Percentiles rank a stretch among this genome's conserved stretches.
Evolutionary conservation across 805 yeast species (phyloP).

Genomic region (Wickerhamiella lipophila): DNA sequence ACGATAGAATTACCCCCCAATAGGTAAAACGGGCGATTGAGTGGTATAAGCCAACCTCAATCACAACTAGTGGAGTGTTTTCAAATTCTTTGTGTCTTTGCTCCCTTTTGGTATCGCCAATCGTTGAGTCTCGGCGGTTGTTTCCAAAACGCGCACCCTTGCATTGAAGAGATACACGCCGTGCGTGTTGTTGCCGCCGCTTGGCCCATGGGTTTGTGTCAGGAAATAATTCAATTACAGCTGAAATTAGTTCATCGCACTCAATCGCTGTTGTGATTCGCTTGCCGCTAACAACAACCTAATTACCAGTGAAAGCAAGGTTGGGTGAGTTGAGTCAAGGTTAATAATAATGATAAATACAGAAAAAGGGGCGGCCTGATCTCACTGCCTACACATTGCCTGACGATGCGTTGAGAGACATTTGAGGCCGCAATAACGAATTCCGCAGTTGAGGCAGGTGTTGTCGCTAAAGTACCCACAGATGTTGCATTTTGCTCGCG

Average conservation of each 20-base stretch:
- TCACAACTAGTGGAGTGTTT: too few species aligned
- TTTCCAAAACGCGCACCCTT: neutral
- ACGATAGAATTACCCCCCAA: neutral
- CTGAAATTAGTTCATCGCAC: too few species aligned
- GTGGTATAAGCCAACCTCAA: too few species aligned
- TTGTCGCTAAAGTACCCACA: constrained; percentile 32
- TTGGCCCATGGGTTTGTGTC: too few species aligned
- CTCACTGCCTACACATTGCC: constrained; percentile 25
- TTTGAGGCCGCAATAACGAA: constrained; percentile 27
- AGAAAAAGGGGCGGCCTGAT: neutral
- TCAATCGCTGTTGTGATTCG: too few species aligned
- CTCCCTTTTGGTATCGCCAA: too few species aligned
- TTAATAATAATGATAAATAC: neutral
- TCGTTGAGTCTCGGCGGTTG: neutral
- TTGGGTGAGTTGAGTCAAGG: neutral
- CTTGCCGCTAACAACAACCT: too few species aligned
- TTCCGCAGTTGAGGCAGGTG: constrained; percentile 30
- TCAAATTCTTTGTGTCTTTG: too few species aligned
- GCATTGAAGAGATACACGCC: neutral
- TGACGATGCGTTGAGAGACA: constrained; percentile 31
- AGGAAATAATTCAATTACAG: too few species aligned
- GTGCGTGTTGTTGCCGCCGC: neutral
- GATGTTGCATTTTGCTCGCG: constrained; percentile 27
- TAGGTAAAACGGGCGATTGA: neutral
- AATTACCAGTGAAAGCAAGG: too few species aligned